Evolutionary conservation across 176 grass and related monocot species (phyloP).

Genomic region (Areca catechu): DNA sequence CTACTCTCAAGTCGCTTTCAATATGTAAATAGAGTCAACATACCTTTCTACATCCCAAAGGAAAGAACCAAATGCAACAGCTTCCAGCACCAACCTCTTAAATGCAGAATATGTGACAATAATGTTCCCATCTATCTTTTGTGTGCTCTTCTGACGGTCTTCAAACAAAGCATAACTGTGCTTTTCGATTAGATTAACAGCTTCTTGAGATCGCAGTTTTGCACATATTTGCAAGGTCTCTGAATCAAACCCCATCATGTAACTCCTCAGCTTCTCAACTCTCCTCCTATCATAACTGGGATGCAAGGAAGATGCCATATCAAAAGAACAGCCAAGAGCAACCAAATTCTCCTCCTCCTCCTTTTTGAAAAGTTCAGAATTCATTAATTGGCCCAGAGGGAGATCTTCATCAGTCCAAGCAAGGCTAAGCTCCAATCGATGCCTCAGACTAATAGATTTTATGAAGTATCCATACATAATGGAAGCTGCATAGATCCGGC

Average conservation of each 20-base stretch:
- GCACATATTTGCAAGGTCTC: conserved; percentile 50
- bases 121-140: conserved; percentile 23
- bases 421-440: conserved; percentile 37
- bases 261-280: conserved; percentile 28
- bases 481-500: conserved; percentile 42
- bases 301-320: conserved; percentile 24
- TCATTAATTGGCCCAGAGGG: conserved; percentile 24
- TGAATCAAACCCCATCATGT: conserved; percentile 52
- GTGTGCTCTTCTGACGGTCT: conserved; percentile 10
- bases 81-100: conserved; percentile 51
- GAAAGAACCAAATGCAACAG: conserved; percentile 63
- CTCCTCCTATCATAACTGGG: conserved; percentile 22
- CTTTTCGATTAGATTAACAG: conserved; percentile 48
- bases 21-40: conserved; percentile 33
- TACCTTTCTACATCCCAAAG: conserved; percentile 55
- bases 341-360: conserved; percentile 29
- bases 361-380: conserved; percentile 25
- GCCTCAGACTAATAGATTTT: conserved; percentile 38
- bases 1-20: conserved; percentile 28
- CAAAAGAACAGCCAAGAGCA: conserved; percentile 15
- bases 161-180: conserved; percentile 44
- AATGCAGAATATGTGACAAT: conserved; percentile 33
- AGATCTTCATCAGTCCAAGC: conserved; percentile 20
- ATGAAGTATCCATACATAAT: conserved; percentile 54
- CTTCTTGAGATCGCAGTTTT: conserved; percentile 35